Evolutionary conservation across 139 green algal species (phyloP), one percentile per base, ranked within the genome.

Genomic region (Penium margaritaceum): DNA sequence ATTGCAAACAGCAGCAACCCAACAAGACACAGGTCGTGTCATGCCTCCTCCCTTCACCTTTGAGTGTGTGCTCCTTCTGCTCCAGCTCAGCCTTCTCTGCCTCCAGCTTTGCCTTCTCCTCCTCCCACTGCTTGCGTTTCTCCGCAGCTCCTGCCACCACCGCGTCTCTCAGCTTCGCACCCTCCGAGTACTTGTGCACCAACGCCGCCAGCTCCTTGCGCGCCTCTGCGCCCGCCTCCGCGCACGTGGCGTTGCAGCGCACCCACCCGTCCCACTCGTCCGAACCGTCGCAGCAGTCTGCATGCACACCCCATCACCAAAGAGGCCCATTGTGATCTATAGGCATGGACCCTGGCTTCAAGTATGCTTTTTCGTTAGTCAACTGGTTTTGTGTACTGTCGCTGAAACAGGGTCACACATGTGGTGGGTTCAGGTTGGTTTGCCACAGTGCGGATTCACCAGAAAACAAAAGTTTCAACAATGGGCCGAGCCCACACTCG

Each of bases 241-340:
- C 53, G 80, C 91, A 97, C 1, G 72, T 89, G 81, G 95, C 92
- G 35, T 72, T 63, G 84, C 91, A 96, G 1, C 36, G 44, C 54
- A 71, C 65, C 37, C 37, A 30, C 27, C 90, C 90, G 6, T 70
- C 44, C 0, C 66, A 38, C 81, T 97, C 91, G 61, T 97, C 91
- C 0, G 77, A 81, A 29, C 91, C 91, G 80, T 97, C 91, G 54
- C 91, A 97, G 83, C 91, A 97, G 65, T 97, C 89, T 94, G n/a
- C n/a, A n/a, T n/a, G n/a, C n/a, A n/a, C n/a, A n/a, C n/a, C n/a
- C n/a, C n/a, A n/a, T n/a, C n/a, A n/a, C n/a, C n/a, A n/a, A n/a
- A n/a, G n/a, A n/a, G n/a, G n/a, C n/a, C n/a, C n/a, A n/a, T n/a
- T n/a, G n/a, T n/a, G n/a, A n/a, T n/a, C n/a, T n/a, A n/a, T n/a